phyloP scores from a whole-genome alignment of 2,329 filamentous ascomycete species.

The Fusarium musae region DNA sequence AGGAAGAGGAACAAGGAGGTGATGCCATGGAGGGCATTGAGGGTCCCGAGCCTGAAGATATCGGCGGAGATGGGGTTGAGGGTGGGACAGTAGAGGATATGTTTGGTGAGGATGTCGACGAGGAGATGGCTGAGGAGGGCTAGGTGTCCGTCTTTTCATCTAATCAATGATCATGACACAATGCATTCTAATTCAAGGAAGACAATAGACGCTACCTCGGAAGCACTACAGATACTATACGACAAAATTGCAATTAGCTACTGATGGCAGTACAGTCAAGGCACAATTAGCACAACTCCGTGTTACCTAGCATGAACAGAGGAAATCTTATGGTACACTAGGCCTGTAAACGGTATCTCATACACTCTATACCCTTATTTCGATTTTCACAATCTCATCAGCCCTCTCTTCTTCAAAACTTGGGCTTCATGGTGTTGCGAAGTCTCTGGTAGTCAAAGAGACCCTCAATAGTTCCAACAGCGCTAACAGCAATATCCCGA shows the following conservation, averaged over 20 bases:
- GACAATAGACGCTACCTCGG: neutral
- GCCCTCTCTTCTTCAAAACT: slow-evolving; percentile 61
- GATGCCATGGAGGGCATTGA: slow-evolving; percentile 64
- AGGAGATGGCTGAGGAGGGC: slow-evolving; percentile 64
- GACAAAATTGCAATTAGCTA: neutral
- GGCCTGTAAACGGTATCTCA: slow-evolving; percentile 63
- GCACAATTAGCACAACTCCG: slow-evolving; percentile 47
- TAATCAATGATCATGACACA: neutral
- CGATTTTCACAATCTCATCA: slow-evolving; percentile 49
- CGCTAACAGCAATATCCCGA: slow-evolving; percentile 92
- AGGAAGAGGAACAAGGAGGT: slow-evolving; percentile 53
- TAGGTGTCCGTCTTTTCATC: slow-evolving; percentile 21
- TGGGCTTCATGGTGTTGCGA: slow-evolving; percentile 88
- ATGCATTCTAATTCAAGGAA: neutral
- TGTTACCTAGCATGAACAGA: slow-evolving; percentile 52
- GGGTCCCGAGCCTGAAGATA: slow-evolving; percentile 54
- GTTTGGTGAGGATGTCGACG: slow-evolving; percentile 64
- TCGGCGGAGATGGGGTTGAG: slow-evolving; percentile 60
- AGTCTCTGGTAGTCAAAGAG: slow-evolving; percentile 81
- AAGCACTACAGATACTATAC: neutral
- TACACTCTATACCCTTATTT: slow-evolving; percentile 65
- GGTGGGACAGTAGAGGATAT: slow-evolving; percentile 65
- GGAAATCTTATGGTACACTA: slow-evolving; percentile 66
- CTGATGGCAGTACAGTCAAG: slow-evolving; percentile 16
- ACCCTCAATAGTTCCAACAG: slow-evolving; percentile 92